Conservation (phyloP, 371 early-diverging fungal species). For the Sporodiniella umbellata region DNA sequence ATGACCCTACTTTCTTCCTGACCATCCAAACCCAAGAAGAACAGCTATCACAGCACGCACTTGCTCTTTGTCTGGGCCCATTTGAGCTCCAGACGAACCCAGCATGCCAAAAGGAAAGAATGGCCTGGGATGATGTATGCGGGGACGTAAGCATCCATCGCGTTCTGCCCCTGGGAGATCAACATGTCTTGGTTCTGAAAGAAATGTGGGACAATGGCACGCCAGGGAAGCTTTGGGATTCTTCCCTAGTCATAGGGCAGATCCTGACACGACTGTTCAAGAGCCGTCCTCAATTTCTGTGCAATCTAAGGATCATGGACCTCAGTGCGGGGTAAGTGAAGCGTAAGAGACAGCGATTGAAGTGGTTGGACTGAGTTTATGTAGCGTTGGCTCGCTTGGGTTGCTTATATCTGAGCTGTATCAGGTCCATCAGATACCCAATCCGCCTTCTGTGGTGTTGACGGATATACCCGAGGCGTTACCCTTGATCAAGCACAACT, state of each 20-base stretch:
- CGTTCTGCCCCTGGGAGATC: conserved; percentile 1
- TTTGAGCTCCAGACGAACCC: background rate
- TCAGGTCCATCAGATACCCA: background rate
- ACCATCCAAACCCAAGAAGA: background rate
- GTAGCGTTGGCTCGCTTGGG: conserved; percentile 24
- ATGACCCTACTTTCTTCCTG: background rate
- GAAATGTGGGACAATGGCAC: conserved; percentile 51
- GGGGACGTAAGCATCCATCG: background rate
- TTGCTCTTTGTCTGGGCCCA: background rate
- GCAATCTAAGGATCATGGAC: conserved; percentile 33
- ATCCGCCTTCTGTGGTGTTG: conserved; percentile 14
- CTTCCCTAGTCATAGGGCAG: conserved; percentile 49
- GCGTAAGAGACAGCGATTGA: conserved; percentile 23
- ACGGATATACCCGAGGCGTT: conserved; percentile 49
- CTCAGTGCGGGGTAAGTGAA: conserved; percentile 40
- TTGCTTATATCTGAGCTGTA: conserved; percentile 13
- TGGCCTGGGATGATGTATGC: background rate
- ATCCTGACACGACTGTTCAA: conserved; percentile 35
- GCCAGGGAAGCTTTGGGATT: conserved; percentile 63
- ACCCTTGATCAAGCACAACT: conserved; percentile 31
- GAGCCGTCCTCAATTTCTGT: conserved; percentile 12
- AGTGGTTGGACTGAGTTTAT: conserved; percentile 9
- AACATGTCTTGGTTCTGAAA: conserved; percentile 27
- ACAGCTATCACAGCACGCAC: background rate
- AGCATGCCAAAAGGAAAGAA: background rate